phyloP scores from a whole-genome alignment of 345 rosid genomes.

The Hypericum perforatum region DNA sequence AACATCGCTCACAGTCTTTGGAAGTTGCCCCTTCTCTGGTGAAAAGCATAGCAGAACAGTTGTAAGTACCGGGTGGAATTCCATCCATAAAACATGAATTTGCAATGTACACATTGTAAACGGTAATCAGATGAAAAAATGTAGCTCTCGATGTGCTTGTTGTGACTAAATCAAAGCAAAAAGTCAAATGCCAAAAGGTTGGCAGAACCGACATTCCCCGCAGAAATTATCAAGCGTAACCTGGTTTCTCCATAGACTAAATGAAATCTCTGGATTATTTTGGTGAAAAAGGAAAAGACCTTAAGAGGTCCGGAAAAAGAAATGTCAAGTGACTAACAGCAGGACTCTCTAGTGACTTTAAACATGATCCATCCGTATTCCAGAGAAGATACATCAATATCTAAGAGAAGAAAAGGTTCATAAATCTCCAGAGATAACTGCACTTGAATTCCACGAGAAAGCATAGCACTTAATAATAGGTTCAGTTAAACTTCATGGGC shows the following conservation, averaged over 20 bases:
- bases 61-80: not conserved
- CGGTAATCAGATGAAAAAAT: not conserved
- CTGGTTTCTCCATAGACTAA: not conserved
- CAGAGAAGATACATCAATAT: too few species aligned
- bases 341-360: not conserved
- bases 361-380: not conserved
- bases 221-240: too few species aligned
- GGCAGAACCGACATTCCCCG: too few species aligned
- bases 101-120: not conserved
- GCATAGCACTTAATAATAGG: too few species aligned
- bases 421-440: too few species aligned
- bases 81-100: not conserved
- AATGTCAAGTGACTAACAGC: not conserved
- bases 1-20: slow-evolving; percentile 78
- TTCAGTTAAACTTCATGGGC: too few species aligned
- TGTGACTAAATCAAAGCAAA: too few species aligned
- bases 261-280: not conserved
- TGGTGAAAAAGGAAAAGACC: not conserved
- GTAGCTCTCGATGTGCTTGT: too few species aligned
- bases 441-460: too few species aligned
- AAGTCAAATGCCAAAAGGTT: too few species aligned
- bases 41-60: slow-evolving; percentile 4
- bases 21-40: slow-evolving; percentile 80
- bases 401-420: too few species aligned
- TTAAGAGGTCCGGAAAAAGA: not conserved